Evolutionary conservation across 1,284 basidiomycete genomes (phyloP).

Genomic region (Sanghuangporus baumii): DNA sequence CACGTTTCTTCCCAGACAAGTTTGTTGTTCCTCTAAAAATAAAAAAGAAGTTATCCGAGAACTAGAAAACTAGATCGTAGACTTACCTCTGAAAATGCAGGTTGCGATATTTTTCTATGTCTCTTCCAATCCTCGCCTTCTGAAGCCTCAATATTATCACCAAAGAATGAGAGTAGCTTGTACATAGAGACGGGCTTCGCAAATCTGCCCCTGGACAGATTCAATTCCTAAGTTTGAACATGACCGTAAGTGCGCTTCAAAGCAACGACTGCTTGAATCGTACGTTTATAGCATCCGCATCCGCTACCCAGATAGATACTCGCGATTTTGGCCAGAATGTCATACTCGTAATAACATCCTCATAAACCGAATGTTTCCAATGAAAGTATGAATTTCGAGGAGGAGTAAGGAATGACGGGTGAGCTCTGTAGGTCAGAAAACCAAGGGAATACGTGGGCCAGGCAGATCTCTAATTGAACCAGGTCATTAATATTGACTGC

Average conservation of each 20-base stretch:
- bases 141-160: conserved; percentile 50
- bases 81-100: conserved; percentile 36
- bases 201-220: conserved; percentile 26
- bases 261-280: neutral
- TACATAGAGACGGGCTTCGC: conserved; percentile 33
- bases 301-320: conserved; percentile 2
- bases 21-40: conserved; percentile 42
- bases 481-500: neutral
- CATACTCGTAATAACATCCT: neutral
- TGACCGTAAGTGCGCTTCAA: neutral
- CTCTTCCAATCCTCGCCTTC: conserved; percentile 59
- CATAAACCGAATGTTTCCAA: neutral
- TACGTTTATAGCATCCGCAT: conserved; percentile 5
- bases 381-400: neutral
- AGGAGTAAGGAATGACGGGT: neutral
- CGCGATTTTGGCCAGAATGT: neutral
- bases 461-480: neutral
- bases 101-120: conserved; percentile 43
- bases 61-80: neutral
- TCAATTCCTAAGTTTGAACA: conserved; percentile 22
- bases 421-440: conserved; percentile 1
- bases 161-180: conserved; percentile 32
- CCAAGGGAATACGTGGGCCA: neutral
- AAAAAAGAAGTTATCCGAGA: neutral
- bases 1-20: conserved; percentile 54